phyloP scores from a whole-genome alignment of 352 stramenopile genomes.

The Globisporangium emineosum region DNA sequence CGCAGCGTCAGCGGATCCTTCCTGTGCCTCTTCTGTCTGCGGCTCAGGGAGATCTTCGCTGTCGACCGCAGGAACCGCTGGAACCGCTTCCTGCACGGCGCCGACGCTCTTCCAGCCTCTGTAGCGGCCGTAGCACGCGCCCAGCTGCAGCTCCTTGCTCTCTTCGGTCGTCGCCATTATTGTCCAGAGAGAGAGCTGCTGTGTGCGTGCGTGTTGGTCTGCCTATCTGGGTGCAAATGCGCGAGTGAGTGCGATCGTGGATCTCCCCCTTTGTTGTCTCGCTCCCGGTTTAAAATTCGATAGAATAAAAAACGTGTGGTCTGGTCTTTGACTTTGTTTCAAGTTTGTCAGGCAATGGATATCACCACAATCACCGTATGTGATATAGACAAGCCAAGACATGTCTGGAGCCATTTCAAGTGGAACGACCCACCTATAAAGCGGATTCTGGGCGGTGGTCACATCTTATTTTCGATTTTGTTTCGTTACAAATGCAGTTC shows the following conservation, averaged over 20 bases:
- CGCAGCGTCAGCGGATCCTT: not conserved
- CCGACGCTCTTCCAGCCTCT: slow-evolving; percentile 34
- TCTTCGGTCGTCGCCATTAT: slow-evolving; percentile 4
- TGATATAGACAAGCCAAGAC: too few species aligned
- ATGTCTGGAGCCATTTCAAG: too few species aligned
- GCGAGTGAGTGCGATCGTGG: not conserved
- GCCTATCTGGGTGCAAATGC: slow-evolving; percentile 1
- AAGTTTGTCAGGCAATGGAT: not conserved
- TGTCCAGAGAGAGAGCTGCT: not conserved
- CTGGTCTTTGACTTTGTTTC: slow-evolving; percentile 8
- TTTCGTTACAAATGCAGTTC: too few species aligned
- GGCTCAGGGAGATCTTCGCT: slow-evolving; percentile 13
- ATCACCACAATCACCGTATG: not conserved
- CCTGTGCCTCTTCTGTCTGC: not conserved
- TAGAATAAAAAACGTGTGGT: slow-evolving; percentile 7
- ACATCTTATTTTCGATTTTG: too few species aligned
- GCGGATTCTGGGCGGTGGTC: too few species aligned
- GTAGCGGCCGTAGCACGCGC: slow-evolving; percentile 57
- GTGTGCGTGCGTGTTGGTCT: not conserved
- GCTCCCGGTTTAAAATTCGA: not conserved
- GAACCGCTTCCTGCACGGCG: not conserved
- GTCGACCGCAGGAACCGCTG: slow-evolving; percentile 16
- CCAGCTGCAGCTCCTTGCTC: slow-evolving; percentile 41
- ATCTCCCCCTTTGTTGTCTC: not conserved
- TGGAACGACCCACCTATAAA: too few species aligned